Conservation (phyloP, 176 grass and related monocot genomes). For the Pharus latifolius region DNA sequence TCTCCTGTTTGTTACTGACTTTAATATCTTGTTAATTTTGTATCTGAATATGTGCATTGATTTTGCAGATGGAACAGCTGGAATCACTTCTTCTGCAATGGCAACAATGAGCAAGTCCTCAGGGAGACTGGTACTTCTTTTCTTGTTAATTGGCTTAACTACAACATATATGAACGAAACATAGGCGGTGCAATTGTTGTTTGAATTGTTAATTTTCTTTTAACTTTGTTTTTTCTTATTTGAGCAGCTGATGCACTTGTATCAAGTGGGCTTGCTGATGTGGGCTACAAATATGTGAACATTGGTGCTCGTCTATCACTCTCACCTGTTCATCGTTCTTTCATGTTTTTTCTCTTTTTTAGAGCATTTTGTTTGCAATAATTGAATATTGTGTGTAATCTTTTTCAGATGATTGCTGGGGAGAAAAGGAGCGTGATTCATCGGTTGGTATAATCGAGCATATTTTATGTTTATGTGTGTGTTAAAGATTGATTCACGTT, state of each 20-base stretch:
- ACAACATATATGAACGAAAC: too few relatives aligned
- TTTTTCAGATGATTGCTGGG: constrained; percentile 80
- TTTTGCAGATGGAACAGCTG: constrained; percentile 82
- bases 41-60: neutral
- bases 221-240: neutral
- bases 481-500: too few relatives aligned
- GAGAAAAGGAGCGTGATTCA: constrained; percentile 48
- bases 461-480: too few relatives aligned
- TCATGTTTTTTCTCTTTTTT: neutral
- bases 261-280: constrained; percentile 63
- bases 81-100: constrained; percentile 68
- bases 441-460: constrained; percentile 10
- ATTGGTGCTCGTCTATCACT: constrained; percentile 36
- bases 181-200: neutral
- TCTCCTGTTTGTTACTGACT: too few relatives aligned
- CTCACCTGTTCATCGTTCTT: neutral
- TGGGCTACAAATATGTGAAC: constrained; percentile 82
- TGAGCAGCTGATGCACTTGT: constrained; percentile 68
- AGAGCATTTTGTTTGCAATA: neutral
- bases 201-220: neutral
- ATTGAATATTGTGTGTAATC: neutral
- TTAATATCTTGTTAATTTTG: too few relatives aligned
- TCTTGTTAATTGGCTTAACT: neutral
- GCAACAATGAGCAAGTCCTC: constrained; percentile 61
- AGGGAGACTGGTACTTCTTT: constrained; percentile 47